A percentile compares a stretch with the other conserved stretches of the same genome.
Evolutionary conservation across 2,329 filamentous ascomycete genomes (phyloP).

Genomic region (Magnaporthales sp.): DNA sequence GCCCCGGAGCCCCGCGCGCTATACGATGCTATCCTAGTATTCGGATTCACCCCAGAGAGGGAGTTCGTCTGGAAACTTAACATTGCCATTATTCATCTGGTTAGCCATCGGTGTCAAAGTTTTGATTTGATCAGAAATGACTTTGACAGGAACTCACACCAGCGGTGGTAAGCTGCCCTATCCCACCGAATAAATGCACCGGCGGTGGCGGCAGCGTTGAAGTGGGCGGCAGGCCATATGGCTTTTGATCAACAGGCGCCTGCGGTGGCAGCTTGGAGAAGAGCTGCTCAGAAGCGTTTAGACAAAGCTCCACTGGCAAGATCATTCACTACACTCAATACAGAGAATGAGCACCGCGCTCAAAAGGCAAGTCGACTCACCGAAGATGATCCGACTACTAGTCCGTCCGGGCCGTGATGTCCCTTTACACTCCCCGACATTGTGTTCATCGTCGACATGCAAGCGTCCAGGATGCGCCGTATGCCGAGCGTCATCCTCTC

Average conservation of each 20-base stretch:
- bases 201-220: not conserved
- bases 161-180: not conserved
- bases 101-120: not conserved
- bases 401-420: not conserved
- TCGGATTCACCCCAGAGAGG: not conserved
- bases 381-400: not conserved
- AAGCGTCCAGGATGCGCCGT: slow-evolving; percentile 11
- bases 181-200: not conserved
- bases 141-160: not conserved
- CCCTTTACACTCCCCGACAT: slow-evolving; percentile 4
- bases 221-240: not conserved
- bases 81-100: not conserved
- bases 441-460: slow-evolving; percentile 10
- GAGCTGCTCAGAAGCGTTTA: not conserved
- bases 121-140: not conserved
- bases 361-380: not conserved
- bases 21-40: not conserved
- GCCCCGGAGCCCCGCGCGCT: not conserved
- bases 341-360: not conserved
- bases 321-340: not conserved
- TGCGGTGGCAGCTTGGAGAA: not conserved
- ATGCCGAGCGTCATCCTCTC: slow-evolving; percentile 12
- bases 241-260: not conserved
- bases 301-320: not conserved
- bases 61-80: not conserved